Base-by-base conservation (phyloP, 176 grass and related monocot genomes). In the Zizania latifolia region DNA sequence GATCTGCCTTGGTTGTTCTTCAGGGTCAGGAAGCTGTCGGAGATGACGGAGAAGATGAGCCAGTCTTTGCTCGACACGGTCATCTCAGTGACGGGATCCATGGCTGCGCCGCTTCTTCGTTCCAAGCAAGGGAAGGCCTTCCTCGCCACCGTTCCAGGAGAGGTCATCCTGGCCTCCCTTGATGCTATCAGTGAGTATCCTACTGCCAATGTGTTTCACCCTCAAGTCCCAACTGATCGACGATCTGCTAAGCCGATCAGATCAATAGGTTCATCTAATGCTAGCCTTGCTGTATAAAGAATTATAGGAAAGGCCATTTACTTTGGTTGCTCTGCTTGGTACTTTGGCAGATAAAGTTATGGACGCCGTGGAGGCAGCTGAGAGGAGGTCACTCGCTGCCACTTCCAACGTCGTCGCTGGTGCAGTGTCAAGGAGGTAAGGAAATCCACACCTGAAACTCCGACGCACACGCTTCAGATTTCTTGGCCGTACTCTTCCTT, bases 11-110 rank as follows among this genome's bases (percentile, higher is more conserved):
- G 28, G 58, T 16, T 58, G 21, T 1, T 26, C 14, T 48, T 79
- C 91, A 98, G 94, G 79, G 94, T 92, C 26, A 84, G 86, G 81
- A 86, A 90, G 68, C 31, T 98, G 22, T 89, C 94, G 36, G 91
- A 94, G 81, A 98, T 98, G 91, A 94, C 94, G 2, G 94, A 98
- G 81, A 89, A 79, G 62, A 94, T 94, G 76, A 98, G 95, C 77
- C 72, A 86, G 41, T 90, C 82, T 31, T 73, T 98, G 84, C 95
- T 98, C 0, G 84, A 94, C 14, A 88, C 84, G 2, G 79, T 98
- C 29, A 46, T 98, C 72, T 61, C 84, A 8, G 84, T 92, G 39
- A 92, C 89, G 0, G 87, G 95, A 8, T 86, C 91, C 15, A 87
- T 98, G 78, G 58, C 89, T 0, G 89, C 79, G 62, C 91, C 95